Conservation (phyloP, 2,329 filamentous ascomycete species). For the Balansia obtecta region DNA sequence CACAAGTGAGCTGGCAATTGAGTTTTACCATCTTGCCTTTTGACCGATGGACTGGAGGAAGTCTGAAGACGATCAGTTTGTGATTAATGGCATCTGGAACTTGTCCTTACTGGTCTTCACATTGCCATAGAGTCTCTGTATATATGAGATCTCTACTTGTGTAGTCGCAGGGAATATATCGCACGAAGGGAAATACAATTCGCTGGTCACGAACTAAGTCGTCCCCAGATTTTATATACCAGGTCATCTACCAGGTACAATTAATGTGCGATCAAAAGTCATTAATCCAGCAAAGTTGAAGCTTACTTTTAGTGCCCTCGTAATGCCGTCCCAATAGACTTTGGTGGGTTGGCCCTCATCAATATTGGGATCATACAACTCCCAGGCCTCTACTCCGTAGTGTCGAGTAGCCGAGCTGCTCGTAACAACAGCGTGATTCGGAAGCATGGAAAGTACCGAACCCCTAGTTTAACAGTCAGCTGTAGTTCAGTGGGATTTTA, state of each 20-base stretch:
- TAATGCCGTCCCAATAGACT: neutral
- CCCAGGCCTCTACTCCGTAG: neutral
- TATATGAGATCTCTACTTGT: neutral
- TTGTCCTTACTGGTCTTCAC: neutral
- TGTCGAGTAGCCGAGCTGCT: conserved; percentile 2
- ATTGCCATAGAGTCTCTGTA: neutral
- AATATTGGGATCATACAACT: neutral
- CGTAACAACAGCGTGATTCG: neutral
- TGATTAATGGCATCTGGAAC: neutral
- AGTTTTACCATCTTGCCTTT: neutral
- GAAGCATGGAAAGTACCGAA: neutral
- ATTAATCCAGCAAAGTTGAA: neutral
- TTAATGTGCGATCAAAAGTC: neutral
- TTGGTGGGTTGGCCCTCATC: neutral
- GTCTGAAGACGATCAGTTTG: neutral
- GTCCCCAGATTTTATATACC: neutral
- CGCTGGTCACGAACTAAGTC: neutral
- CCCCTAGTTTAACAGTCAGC: neutral
- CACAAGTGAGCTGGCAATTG: neutral
- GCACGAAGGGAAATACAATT: neutral
- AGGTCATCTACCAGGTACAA: neutral
- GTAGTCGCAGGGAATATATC: neutral
- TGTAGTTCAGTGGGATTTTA: too few species aligned
- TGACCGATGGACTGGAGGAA: neutral
- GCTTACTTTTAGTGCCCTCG: neutral